Evolutionary conservation across 805 yeast genomes (phyloP).

Genomic region (Starmera amethionina): DNA sequence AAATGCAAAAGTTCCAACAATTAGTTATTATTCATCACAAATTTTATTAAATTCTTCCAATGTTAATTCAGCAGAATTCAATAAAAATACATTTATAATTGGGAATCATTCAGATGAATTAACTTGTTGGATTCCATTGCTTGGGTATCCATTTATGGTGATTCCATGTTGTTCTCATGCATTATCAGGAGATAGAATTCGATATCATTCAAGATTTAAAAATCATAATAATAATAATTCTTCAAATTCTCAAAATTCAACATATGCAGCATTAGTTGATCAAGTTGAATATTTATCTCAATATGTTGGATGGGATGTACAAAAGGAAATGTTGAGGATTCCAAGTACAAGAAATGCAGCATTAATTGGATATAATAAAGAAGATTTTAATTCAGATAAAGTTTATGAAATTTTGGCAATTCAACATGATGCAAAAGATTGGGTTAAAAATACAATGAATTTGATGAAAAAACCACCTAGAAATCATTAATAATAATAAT

Average conservation of each 20-base stretch:
- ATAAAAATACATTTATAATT: constrained; percentile 66
- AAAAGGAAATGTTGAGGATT: constrained; percentile 80
- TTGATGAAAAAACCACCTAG: constrained; percentile 65
- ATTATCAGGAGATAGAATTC: constrained; percentile 60
- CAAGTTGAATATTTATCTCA: constrained; percentile 65
- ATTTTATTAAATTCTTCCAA: constrained; percentile 38
- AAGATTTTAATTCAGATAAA: constrained; percentile 15
- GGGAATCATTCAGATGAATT: constrained; percentile 95
- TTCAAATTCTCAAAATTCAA: constrained; percentile 31
- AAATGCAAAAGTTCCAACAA: constrained; percentile 29
- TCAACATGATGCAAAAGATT: constrained; percentile 87
- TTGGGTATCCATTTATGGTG: constrained; percentile 81
- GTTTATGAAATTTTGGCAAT: constrained; percentile 51
- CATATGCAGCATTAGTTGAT: constrained; percentile 80
- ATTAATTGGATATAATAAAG: constrained; percentile 53
- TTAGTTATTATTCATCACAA: constrained; percentile 37
- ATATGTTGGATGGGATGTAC: constrained; percentile 73
- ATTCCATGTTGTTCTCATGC: constrained; percentile 95
- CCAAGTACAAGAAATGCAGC: constrained; percentile 95
- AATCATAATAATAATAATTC: constrained; percentile 7
- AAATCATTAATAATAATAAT: constrained; percentile 37
- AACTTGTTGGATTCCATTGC: constrained; percentile 89
- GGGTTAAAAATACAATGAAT: constrained; percentile 75
- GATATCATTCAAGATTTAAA: constrained; percentile 44
- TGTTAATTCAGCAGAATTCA: constrained; percentile 57